Evolutionary conservation across 139 green algal species (phyloP).

Genomic region (Chlorella sorokiniana): DNA sequence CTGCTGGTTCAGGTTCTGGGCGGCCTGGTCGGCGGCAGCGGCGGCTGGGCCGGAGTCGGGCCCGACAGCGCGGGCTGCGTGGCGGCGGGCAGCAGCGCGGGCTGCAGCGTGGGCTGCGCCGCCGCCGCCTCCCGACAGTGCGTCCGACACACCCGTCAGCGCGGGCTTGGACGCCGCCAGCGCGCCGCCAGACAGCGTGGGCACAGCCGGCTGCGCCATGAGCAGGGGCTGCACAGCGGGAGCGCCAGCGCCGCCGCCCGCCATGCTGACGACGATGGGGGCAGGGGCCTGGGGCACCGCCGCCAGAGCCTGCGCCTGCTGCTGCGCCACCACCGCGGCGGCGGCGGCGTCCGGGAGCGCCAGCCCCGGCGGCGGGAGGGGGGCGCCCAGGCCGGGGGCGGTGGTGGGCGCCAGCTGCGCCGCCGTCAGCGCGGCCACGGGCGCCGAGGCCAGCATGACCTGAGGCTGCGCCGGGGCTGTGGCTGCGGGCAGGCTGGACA

Average conservation of each 20-base stretch:
- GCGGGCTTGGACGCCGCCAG: background rate
- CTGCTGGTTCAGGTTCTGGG: slow-evolving; percentile 57
- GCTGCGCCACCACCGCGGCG: background rate
- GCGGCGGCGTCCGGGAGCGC: background rate
- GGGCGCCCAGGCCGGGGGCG: background rate
- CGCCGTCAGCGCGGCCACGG: background rate
- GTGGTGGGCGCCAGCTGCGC: background rate
- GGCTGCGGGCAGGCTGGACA: background rate
- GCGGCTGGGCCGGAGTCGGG: background rate
- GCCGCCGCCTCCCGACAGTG: background rate
- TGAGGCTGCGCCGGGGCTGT: background rate
- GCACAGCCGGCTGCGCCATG: background rate
- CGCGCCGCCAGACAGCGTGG: slow-evolving; percentile 16
- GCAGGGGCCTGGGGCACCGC: background rate
- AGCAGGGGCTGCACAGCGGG: background rate
- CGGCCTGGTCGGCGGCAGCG: slow-evolving; percentile 17
- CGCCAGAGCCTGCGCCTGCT: slow-evolving; percentile 14
- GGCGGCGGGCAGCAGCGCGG: background rate
- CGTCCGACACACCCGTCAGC: background rate
- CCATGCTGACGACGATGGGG: slow-evolving; percentile 4
- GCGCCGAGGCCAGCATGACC: background rate
- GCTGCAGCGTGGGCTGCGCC: background rate
- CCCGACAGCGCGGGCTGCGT: slow-evolving; percentile 14
- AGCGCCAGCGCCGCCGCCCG: background rate
- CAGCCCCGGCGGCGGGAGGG: background rate